Base-by-base conservation (phyloP, 805 yeast species). In the Ogataea angusta region DNA sequence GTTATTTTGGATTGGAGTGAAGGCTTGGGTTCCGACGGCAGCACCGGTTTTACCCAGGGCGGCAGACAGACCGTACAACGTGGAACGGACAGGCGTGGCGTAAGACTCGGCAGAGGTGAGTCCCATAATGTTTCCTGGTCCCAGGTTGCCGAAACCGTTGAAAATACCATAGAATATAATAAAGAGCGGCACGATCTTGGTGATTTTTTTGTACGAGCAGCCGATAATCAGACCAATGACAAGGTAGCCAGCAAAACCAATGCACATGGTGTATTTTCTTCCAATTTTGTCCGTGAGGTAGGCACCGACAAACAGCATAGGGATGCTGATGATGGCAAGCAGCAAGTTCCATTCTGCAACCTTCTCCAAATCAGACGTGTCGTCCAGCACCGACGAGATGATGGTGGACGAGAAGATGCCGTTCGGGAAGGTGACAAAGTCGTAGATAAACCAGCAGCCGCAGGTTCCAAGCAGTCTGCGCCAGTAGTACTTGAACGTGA, bases 21-120 rank as follows among this genome's bases (percentile, higher is more conserved):
- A 85, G 13, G 74, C 73, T 57, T 80, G 76, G 17, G 89, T 82
- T 21, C 93, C 93, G 15, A 82, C 79, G 16, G 82, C 89, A n/a
- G 91, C 93, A 42, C 93, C 95, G 18, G 82, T 83, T 60, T 85
- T 85, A 42, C 93, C 93, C 34, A 82, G 67, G 3, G 90, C 93
- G 27, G 93, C 93, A 34, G 84, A 73, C 16, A 85, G 51, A 27
- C 91, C 91, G 53, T 85, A 85, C 36, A 76, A 68, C 0, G 88
- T 80, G 27, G 90, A 91, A 61, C 93, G 71, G 30, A 85, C 78
- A 10, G 86, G 84, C 6, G 90, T 82, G 14, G 93, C 89, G 52
- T 71, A 85, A 5, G 77, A 70, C 61, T 85, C 91, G 18, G 85
- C 74, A 9, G 82, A 70, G 1, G 70, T 64, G 42, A 85, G 69